Conservation (phyloP, 371 early-diverging fungal genomes). For the Circinella minor region DNA sequence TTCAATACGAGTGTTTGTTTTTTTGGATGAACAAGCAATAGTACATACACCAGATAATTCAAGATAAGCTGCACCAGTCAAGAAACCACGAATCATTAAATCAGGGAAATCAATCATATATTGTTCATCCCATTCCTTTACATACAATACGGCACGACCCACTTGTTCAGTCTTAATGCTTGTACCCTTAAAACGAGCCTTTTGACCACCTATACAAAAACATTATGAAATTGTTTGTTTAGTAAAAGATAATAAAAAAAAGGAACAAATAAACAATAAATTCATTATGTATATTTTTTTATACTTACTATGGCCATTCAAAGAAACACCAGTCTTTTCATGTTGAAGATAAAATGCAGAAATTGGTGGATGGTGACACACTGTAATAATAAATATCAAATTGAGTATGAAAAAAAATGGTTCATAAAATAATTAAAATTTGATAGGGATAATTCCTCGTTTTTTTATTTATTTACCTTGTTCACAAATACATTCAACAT, state of each 20-base stretch:
- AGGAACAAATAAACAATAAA: not conserved
- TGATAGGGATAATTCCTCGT: no score
- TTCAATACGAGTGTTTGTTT: constrained; percentile 55
- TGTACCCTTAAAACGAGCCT: constrained; percentile 66
- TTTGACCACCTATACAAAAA: constrained; percentile 46
- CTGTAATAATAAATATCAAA: constrained; percentile 25
- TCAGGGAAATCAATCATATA: constrained; percentile 63
- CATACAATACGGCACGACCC: constrained; percentile 51
- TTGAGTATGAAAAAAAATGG: not conserved
- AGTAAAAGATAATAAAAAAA: not conserved
- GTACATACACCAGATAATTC: constrained; percentile 58
- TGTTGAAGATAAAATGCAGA: constrained; percentile 75
- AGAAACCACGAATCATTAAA: constrained; percentile 60
- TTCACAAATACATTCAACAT: constrained; percentile 59
- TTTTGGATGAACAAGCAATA: constrained; percentile 57
- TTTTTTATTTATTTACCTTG: constrained; percentile 40
- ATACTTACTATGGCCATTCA: constrained; percentile 68
- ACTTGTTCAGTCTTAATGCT: constrained; percentile 66
- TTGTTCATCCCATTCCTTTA: constrained; percentile 51
- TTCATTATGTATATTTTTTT: not conserved
- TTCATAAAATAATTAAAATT: not conserved
- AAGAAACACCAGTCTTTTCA: constrained; percentile 61
- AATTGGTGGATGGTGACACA: constrained; percentile 97
- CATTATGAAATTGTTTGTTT: not conserved
- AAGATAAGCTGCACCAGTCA: constrained; percentile 62